These are phyloP conservation scores for Pelagomonas calceolata DNA, from an alignment of 108 stramenopile genomes.

Conservation along the genomic window DNA sequence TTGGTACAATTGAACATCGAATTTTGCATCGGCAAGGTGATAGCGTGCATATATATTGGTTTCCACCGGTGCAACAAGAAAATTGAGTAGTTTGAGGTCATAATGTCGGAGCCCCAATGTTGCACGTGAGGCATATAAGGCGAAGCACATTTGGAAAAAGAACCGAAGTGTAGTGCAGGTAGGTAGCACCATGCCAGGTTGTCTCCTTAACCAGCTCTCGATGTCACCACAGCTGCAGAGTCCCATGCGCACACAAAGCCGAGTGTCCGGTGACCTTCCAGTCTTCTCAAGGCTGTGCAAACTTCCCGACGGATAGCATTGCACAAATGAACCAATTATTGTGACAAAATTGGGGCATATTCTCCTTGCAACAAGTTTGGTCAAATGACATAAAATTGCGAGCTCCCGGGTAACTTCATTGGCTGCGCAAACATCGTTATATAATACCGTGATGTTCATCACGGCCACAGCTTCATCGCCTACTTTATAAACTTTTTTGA, in stretches of 20 bases:
- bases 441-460: slow-evolving; percentile 66
- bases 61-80: slow-evolving; percentile 54
- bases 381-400: slow-evolving; percentile 64
- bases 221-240: slow-evolving; percentile 81
- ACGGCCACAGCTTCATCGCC: slow-evolving; percentile 68
- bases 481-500: slow-evolving; percentile 75
- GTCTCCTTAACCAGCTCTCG: slow-evolving; percentile 68
- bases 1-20: slow-evolving; percentile 40
- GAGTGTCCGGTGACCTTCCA: no score
- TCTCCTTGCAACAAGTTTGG: slow-evolving; percentile 63
- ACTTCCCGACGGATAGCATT: slow-evolving; percentile 46
- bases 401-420: slow-evolving; percentile 82
- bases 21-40: slow-evolving; percentile 61
- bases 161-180: slow-evolving; percentile 41
- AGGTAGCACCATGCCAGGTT: slow-evolving; percentile 38
- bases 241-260: slow-evolving; percentile 86
- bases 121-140: slow-evolving; percentile 71
- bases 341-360: slow-evolving; percentile 84
- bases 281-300: slow-evolving; percentile 8
- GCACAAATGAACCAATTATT: slow-evolving; percentile 63
- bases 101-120: slow-evolving; percentile 81
- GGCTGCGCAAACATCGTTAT: slow-evolving; percentile 9
- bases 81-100: slow-evolving; percentile 95
- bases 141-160: slow-evolving; percentile 87
- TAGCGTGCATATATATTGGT: slow-evolving; percentile 42